Percentiles rank a stretch among this genome's conserved stretches.
Conservation (phyloP, 1,284 basidiomycete genomes). For the Somion occarium region DNA sequence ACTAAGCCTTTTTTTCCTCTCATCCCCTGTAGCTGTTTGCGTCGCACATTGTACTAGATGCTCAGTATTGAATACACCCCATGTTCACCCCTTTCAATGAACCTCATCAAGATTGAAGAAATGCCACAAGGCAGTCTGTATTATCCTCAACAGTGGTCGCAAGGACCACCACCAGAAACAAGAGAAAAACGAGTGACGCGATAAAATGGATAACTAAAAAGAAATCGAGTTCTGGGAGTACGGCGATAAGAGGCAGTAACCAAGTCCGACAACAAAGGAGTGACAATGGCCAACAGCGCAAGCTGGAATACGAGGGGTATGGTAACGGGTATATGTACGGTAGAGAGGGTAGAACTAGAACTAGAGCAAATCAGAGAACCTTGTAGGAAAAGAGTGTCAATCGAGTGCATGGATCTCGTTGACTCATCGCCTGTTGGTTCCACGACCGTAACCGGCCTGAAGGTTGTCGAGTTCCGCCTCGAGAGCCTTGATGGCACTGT, state of each 20-base stretch:
- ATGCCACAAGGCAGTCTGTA: background rate
- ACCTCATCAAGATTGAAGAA: too few relatives aligned
- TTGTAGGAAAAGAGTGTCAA: background rate
- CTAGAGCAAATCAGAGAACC: background rate
- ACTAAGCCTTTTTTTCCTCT: background rate
- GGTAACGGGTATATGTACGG: slow-evolving; percentile 7
- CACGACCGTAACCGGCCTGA: slow-evolving; percentile 80
- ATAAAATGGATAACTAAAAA: background rate
- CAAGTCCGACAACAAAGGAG: background rate
- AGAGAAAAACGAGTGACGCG: background rate
- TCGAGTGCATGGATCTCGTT: background rate
- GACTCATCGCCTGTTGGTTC: slow-evolving; percentile 65
- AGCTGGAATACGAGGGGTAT: slow-evolving; percentile 2
- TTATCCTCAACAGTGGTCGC: background rate
- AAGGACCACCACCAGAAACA: background rate
- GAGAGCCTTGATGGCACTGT: slow-evolving; percentile 87
- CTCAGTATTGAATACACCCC: background rate
- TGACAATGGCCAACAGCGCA: background rate
- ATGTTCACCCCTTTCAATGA: background rate
- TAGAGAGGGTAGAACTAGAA: background rate
- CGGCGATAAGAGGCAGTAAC: background rate
- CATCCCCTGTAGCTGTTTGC: background rate
- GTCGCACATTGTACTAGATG: background rate
- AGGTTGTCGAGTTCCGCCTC: slow-evolving; percentile 88
- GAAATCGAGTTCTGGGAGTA: background rate